Evolutionary conservation across 768 basidiomycete species (phyloP), one percentile per base, ranked within the genome.

Genomic region (Macrolepiota albuminosa): DNA sequence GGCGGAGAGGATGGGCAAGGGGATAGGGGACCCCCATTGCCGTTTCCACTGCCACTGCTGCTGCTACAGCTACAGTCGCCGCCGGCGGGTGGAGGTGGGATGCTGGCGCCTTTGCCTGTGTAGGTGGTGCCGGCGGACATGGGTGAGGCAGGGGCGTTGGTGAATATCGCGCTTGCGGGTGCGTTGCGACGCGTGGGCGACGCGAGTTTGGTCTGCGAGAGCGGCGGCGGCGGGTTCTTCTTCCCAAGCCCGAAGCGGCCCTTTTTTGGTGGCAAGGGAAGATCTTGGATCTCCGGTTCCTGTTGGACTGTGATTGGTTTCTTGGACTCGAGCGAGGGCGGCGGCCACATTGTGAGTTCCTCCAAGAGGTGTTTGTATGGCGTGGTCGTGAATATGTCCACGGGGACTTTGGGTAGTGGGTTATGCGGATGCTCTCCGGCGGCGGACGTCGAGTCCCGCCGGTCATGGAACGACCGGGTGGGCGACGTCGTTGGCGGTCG

Each of bases 361-460:
- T 78, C 77, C 6, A 87, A 73, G 0, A 89, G 69, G 0, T 74
- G 70, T 54, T 80, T 79, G 68, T 88, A 88, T 0, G 85, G 85
- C 0, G 84, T 76, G 31, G 72, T 71, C 13, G 81, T 77, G 69
- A 85, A 87, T 8, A 90, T 57, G 66, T 89, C 83, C 34, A 72
- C 71, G 0, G 89, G 89, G 0, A 83, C 87, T 3, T 68, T 60
- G 0, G 89, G 89, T 9, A 91, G 81, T 5, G 87, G 88, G 67
- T 91, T 88, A 6, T 47, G 26, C 33, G 56, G 45, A 18, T 56
- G 37, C 29, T 40, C 40, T 13, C 56, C 13, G 57, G 14, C n/a
- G 24, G 29, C 29, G 29, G 29, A 29, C 2, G 42, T 48, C 31
- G 61, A 58, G 8, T 26, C 42, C 47, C 42, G 42, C 9, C 54